Evolutionary conservation across 2,329 filamentous ascomycete species (phyloP).

Genomic region (Salinomyces thailandicus): DNA sequence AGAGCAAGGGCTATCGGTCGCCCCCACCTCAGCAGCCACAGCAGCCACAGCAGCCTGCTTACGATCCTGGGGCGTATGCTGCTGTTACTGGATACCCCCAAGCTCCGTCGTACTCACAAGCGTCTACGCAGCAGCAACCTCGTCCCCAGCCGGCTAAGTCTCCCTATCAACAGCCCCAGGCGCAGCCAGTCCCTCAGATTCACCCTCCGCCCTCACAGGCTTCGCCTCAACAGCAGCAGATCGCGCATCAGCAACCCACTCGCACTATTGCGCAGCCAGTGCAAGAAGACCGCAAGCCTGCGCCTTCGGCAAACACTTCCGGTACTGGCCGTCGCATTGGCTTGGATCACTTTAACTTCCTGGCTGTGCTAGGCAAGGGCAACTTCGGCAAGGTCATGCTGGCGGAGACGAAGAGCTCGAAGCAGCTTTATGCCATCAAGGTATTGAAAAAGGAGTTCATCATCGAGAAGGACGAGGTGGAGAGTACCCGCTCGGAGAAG

Average conservation of each 20-base stretch:
- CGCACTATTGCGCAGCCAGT: slow-evolving; percentile 21
- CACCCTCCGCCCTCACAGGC: slow-evolving; percentile 31
- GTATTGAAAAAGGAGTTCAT: slow-evolving; percentile 99
- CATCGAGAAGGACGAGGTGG: slow-evolving; percentile 97
- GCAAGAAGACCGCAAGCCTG: slow-evolving; percentile 42
- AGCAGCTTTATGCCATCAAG: slow-evolving; percentile 94
- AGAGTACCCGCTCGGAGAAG: slow-evolving; percentile 96
- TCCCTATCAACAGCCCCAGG: slow-evolving; percentile 40
- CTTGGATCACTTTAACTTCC: slow-evolving; percentile 97
- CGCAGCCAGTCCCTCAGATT: slow-evolving; percentile 32
- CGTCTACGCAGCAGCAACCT: slow-evolving; percentile 36
- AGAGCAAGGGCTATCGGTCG: slow-evolving; percentile 13
- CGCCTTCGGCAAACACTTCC: slow-evolving; percentile 56
- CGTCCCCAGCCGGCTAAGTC: slow-evolving; percentile 43
- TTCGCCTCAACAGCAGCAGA: slow-evolving; percentile 32
- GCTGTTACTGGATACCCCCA: slow-evolving; percentile 27
- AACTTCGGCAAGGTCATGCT: slow-evolving; percentile 99
- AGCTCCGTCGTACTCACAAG: slow-evolving; percentile 25
- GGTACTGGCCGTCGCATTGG: slow-evolving; percentile 80
- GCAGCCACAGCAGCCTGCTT: slow-evolving; percentile 47
- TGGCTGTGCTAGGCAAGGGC: slow-evolving; percentile 94
- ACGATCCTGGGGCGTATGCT: slow-evolving; percentile 70
- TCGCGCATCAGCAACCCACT: slow-evolving; percentile 19
- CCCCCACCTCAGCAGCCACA: slow-evolving; percentile 28
- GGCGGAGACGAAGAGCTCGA: slow-evolving; percentile 86